These are phyloP conservation scores for Prasinococcaceae sp. DNA, from an alignment of 139 green algal genomes.

Conservation along the genomic window DNA sequence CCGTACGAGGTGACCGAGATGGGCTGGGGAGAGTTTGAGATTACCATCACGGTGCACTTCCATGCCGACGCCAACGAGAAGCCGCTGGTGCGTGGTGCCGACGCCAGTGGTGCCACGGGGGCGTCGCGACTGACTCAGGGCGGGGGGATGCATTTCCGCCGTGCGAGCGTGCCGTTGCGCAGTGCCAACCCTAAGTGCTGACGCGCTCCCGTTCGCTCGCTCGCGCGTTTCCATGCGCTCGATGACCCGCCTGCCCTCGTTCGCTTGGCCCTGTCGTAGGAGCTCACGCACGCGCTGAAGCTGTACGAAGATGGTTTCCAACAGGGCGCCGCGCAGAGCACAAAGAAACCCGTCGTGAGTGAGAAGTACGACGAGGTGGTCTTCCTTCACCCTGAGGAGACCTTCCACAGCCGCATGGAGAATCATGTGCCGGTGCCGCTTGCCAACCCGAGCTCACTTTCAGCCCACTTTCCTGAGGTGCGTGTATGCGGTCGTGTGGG, in stretches of 20 bases:
- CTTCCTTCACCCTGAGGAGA: conserved; percentile 60
- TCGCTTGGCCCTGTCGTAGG: neutral
- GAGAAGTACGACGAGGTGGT: conserved; percentile 84
- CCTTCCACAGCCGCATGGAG: conserved; percentile 42
- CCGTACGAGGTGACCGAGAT: conserved; percentile 53
- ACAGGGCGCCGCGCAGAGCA: conserved; percentile 26
- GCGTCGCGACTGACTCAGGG: neutral
- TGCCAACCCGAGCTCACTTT: neutral
- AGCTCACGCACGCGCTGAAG: conserved; percentile 46
- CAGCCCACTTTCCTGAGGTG: neutral
- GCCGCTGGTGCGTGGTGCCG: conserved; percentile 42
- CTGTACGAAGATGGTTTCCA: conserved; percentile 77
- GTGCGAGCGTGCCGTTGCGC: neutral
- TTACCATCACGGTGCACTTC: conserved; percentile 47
- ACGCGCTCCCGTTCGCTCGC: neutral
- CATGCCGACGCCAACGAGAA: conserved; percentile 43
- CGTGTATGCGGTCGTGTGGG: no score
- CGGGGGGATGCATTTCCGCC: neutral
- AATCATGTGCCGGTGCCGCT: neutral
- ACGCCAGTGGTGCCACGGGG: neutral
- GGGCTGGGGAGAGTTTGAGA: conserved; percentile 96
- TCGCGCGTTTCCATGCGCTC: neutral
- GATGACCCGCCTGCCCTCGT: neutral
- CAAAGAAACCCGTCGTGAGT: conserved; percentile 57
- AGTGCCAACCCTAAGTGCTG: conserved; percentile 1